phyloP scores from a whole-genome alignment of 768 basidiomycete species.

The Boletus subcaerulescens region DNA sequence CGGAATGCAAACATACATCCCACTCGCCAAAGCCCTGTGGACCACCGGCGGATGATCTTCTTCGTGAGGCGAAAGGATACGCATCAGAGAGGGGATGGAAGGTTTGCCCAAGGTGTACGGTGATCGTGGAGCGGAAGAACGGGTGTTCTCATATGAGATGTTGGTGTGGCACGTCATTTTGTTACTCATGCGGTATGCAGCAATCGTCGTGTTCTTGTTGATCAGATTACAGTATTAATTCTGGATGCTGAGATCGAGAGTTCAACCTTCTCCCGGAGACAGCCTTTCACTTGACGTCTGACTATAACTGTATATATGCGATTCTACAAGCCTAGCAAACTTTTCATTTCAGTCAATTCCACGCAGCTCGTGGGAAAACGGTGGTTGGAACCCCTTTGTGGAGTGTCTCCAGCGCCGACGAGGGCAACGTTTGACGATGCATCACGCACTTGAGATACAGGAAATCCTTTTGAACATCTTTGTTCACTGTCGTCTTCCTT shows the following conservation, averaged over 20 bases:
- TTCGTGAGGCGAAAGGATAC: background rate
- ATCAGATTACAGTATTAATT: no score
- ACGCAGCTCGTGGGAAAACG: no score
- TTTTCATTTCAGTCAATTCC: no score
- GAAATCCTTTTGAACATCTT: background rate
- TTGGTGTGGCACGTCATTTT: background rate
- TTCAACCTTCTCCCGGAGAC: no score
- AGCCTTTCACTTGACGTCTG: no score
- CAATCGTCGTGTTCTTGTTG: background rate
- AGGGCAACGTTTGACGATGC: background rate
- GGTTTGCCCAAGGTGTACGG: background rate
- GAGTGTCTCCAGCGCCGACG: no score
- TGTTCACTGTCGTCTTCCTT: background rate
- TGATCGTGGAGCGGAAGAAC: background rate
- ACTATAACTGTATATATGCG: no score
- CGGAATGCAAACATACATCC: background rate
- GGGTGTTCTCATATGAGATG: background rate
- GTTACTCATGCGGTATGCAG: background rate
- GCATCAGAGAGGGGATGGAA: background rate
- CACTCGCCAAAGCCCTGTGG: background rate
- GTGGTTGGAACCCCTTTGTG: no score
- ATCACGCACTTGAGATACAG: background rate
- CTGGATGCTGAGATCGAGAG: no score
- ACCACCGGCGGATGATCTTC: background rate
- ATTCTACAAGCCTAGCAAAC: no score